Evolutionary conservation across 2,329 filamentous ascomycete species (phyloP).

Genomic region (Domatiomyces globalis): DNA sequence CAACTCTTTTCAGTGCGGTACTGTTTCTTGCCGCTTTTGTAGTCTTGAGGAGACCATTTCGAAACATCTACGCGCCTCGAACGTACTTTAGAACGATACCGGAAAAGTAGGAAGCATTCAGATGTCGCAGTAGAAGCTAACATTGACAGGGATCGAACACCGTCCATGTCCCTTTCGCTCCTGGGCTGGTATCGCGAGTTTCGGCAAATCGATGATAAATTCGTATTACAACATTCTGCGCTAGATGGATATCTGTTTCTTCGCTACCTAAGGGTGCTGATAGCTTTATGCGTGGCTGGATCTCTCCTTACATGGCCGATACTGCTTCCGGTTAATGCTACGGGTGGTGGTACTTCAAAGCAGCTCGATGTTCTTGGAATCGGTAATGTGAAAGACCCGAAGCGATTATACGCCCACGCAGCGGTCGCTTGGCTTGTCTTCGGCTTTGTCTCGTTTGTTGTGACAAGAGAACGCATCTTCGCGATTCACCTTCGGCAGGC

Average conservation of each 20-base stretch:
- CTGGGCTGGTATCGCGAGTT: conserved; percentile 26
- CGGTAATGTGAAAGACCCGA: conserved; percentile 52
- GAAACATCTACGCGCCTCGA: conserved; percentile 34
- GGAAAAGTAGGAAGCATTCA: conserved; percentile 21
- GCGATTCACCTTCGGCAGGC: conserved; percentile 85
- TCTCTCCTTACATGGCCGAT: conserved; percentile 76
- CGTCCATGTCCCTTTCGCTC: conserved; percentile 11
- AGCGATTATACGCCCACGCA: conserved; percentile 65
- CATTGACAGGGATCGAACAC: conserved; percentile 13
- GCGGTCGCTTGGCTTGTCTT: conserved; percentile 68
- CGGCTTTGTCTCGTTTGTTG: conserved; percentile 69
- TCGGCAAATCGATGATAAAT: conserved; percentile 50
- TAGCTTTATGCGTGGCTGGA: conserved; percentile 66
- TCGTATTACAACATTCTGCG: conserved; percentile 78
- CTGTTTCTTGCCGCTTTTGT: conserved; percentile 34
- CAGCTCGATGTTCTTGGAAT: conserved; percentile 74
- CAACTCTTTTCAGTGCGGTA: conserved; percentile 30
- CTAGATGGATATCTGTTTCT: conserved; percentile 86
- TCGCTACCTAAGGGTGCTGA: conserved; percentile 67
- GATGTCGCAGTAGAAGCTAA: neutral
- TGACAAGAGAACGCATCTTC: conserved; percentile 77
- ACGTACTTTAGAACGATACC: conserved; percentile 20
- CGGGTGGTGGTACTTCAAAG: conserved; percentile 51
- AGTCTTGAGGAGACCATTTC: conserved; percentile 31
- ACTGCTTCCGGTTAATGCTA: conserved; percentile 77